Evolutionary conservation across 1,284 basidiomycete genomes (phyloP).

Genomic region (Apiotrichum gracile): DNA sequence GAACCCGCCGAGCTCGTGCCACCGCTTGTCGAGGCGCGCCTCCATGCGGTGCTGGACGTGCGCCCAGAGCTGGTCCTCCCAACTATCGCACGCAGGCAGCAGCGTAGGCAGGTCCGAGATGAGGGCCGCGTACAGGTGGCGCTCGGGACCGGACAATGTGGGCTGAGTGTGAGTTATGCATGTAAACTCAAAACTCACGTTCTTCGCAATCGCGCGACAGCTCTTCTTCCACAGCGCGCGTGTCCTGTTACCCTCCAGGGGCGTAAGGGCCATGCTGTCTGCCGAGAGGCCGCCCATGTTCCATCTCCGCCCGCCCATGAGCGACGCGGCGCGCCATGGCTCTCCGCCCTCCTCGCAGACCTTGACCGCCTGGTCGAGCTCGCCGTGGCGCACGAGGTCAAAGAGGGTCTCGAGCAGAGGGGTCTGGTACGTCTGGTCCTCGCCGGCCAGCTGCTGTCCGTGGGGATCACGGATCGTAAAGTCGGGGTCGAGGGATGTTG

Average conservation of each 20-base stretch:
- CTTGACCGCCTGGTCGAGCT: conserved; percentile 73
- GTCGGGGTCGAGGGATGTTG: conserved; percentile 39
- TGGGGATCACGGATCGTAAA: conserved; percentile 42
- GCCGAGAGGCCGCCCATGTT: conserved; percentile 48
- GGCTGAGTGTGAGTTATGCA: conserved; percentile 49
- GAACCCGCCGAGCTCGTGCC: conserved; percentile 44
- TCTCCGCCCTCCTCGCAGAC: conserved; percentile 77
- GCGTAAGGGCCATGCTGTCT: conserved; percentile 34
- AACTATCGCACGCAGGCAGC: conserved; percentile 69
- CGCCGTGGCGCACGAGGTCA: conserved; percentile 52
- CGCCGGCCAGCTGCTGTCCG: conserved; percentile 35
- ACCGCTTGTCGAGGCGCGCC: conserved; percentile 45
- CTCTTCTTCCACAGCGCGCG: conserved; percentile 77
- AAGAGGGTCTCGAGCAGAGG: conserved; percentile 41
- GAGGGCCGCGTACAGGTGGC: conserved; percentile 79
- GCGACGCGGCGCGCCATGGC: conserved; percentile 62
- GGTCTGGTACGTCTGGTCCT: conserved; percentile 41
- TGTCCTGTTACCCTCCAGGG: conserved; percentile 58
- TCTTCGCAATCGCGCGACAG: conserved; percentile 70
- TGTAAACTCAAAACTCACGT: conserved; percentile 52
- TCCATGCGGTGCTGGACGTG: conserved; percentile 80
- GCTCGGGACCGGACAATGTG: conserved; percentile 65
- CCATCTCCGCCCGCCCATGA: conserved; percentile 48
- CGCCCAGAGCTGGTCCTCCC: conserved; percentile 95
- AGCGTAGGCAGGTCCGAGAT: conserved; percentile 76